These are phyloP conservation scores for Ceratocystis colombiana DNA, from an alignment of 2,329 filamentous ascomycete genomes.

Conservation along the genomic window DNA sequence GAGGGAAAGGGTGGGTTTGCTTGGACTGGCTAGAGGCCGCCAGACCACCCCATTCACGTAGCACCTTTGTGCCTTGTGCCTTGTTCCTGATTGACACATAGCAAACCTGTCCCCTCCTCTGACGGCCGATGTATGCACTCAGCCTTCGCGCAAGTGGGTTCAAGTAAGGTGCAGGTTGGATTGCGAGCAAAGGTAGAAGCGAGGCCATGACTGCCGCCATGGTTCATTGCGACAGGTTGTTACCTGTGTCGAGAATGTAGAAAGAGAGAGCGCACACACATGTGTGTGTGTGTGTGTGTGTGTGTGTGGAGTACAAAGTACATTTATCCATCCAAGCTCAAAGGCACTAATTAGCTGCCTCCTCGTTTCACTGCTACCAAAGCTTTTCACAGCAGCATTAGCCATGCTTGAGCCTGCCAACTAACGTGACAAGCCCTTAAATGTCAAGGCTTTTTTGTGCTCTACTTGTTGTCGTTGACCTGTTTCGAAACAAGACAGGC, in stretches of 20 bases:
- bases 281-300: too few species aligned
- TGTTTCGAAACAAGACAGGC: slow-evolving; percentile 10
- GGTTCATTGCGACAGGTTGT: background rate
- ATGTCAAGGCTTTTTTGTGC: background rate
- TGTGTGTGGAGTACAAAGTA: too few species aligned
- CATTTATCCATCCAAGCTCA: too few species aligned
- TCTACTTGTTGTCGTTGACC: background rate
- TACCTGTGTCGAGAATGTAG: too few species aligned
- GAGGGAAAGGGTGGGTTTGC: background rate
- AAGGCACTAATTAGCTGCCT: background rate
- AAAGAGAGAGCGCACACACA: too few species aligned
- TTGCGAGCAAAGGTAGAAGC: background rate
- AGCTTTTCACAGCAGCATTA: background rate
- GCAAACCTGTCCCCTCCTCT: background rate
- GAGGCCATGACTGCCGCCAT: background rate
- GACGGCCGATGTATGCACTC: background rate
- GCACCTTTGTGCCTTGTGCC: background rate
- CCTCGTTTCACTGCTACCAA: background rate
- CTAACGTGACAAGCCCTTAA: background rate
- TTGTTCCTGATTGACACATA: slow-evolving; percentile 8
- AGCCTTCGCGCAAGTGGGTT: background rate
- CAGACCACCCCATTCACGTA: background rate
- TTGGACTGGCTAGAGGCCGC: background rate
- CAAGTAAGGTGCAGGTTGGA: background rate
- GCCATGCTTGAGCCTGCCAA: background rate